These are phyloP conservation scores for Cryptosporidium xiaoi DNA, from an alignment of 169 alveolate species.

Conservation along the genomic window DNA sequence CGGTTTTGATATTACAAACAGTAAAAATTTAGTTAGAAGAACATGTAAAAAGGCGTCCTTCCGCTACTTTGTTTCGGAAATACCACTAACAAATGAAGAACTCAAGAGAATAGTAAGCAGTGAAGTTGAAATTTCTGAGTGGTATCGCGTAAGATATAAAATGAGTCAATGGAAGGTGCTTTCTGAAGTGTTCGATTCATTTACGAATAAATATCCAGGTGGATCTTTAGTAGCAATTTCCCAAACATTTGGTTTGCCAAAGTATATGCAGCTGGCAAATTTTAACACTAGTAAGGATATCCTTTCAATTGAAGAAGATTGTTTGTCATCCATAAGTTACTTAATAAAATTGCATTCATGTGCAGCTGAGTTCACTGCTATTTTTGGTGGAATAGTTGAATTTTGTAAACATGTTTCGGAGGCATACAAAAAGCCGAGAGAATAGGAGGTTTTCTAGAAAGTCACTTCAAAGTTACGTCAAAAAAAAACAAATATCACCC, in stretches of 20 bases:
- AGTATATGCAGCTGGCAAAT: constrained; percentile 59
- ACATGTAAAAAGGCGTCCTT: constrained; percentile 44
- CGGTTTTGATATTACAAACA: constrained; percentile 59
- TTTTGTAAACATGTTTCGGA: constrained; percentile 34
- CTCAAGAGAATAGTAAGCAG: neutral
- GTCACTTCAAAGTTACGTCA: neutral
- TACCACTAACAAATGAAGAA: constrained; percentile 29
- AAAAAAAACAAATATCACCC: neutral
- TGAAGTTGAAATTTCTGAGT: constrained; percentile 28
- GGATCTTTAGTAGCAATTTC: constrained; percentile 22
- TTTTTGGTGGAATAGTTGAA: constrained; percentile 48
- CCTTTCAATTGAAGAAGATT: constrained; percentile 47
- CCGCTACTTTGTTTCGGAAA: constrained; percentile 27
- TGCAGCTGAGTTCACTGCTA: constrained; percentile 28
- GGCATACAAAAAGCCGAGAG: constrained; percentile 4
- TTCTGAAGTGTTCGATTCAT: constrained; percentile 16
- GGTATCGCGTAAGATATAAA: constrained; percentile 44
- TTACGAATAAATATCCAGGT: constrained; percentile 41
- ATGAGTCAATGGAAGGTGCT: constrained; percentile 55
- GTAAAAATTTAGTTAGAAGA: constrained; percentile 14
- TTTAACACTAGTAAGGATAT: constrained; percentile 36
- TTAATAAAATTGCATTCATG: constrained; percentile 43
- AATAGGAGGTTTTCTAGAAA: neutral
- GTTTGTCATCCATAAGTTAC: constrained; percentile 43
- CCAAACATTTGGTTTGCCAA: constrained; percentile 33